Evolutionary conservation across 2,329 filamentous ascomycete genomes (phyloP).

Genomic region (Cercospora sojina): DNA sequence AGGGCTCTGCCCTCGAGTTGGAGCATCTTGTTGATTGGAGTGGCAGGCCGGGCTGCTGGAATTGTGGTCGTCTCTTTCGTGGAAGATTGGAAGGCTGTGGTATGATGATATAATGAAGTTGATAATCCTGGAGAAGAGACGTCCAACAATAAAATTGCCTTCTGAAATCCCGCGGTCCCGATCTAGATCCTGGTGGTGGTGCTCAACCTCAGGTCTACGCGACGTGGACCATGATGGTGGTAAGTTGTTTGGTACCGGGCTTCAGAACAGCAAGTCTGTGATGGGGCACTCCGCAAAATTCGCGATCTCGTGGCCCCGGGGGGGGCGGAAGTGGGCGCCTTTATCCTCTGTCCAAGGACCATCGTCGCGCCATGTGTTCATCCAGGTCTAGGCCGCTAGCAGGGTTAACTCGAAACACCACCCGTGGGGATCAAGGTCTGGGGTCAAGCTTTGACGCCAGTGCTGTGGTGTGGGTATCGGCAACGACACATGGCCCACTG

Average conservation of each 20-base stretch:
- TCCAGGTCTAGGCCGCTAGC: conserved; percentile 4
- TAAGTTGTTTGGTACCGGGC: background rate
- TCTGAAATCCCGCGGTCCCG: background rate
- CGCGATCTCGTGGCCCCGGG: background rate
- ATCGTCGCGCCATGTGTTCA: background rate
- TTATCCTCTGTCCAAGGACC: background rate
- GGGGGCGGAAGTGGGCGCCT: background rate
- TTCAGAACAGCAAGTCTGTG: background rate
- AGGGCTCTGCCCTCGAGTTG: conserved; percentile 42
- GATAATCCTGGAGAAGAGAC: background rate
- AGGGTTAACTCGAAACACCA: background rate
- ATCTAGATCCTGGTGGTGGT: background rate
- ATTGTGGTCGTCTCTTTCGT: background rate
- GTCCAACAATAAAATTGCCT: background rate
- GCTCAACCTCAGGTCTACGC: background rate
- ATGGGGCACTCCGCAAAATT: background rate
- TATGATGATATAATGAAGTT: background rate
- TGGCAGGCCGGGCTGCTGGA: too few species aligned
- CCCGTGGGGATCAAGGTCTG: background rate
- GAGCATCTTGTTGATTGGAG: too few species aligned
- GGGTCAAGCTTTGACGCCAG: conserved; percentile 10
- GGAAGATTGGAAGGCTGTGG: background rate
- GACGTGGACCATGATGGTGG: background rate
- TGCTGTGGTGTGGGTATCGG: too few species aligned
- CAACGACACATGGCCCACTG: background rate